Evolutionary conservation across 495 filamentous ascomycete species (phyloP), one percentile per base, ranked within the genome.

Genomic region (Daldinia bambusicola): DNA sequence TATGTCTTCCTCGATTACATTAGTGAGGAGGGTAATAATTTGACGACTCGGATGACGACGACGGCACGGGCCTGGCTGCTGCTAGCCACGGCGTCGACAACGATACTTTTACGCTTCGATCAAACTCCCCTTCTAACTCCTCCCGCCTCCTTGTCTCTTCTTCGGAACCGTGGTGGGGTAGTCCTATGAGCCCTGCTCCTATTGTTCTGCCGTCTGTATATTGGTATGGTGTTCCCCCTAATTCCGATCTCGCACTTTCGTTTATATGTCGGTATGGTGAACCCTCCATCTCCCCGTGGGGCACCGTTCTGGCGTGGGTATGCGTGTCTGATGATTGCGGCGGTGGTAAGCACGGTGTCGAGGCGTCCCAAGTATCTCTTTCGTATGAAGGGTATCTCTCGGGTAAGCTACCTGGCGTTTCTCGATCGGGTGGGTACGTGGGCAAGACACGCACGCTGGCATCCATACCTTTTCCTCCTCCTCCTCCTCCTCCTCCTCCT

Each of bases 221-320:
- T 32, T 32, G 50, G 22, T 32, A 53, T 53, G 30, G 13, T 12
- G 2, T 53, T 6, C 13, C 30, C 14, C 7, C 58, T 6, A 53
- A 55, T 6, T 62, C 45, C 12, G 53, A 22, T 59, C 52, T 71
- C 40, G 43, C 55, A 38, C 55, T 62, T 36, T 60, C 53, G 16
- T 64, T 56, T 57, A 67, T 56, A 16, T 4, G 22, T 57, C 55
- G 50, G 55, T 36, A 64, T 41, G 48, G 6, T 8, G 43, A 61
- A 14, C 61, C 70, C 22, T 73, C 70, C 70, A 73, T 73, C 57
- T 73, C 70, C 4, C 67, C 71, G 22, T 70, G 71, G 38, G 71
- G 67, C 40, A 74, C 45, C 8, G 71, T 74, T 40, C 45, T 53
- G n/a, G 67, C 62, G 26, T 62, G 31, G 9, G 69, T 48, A 22